Evolutionary conservation across 192 early-diverging fungal genomes (phyloP), one percentile per base, ranked within the genome.

Genomic region (Dispira parvispora): DNA sequence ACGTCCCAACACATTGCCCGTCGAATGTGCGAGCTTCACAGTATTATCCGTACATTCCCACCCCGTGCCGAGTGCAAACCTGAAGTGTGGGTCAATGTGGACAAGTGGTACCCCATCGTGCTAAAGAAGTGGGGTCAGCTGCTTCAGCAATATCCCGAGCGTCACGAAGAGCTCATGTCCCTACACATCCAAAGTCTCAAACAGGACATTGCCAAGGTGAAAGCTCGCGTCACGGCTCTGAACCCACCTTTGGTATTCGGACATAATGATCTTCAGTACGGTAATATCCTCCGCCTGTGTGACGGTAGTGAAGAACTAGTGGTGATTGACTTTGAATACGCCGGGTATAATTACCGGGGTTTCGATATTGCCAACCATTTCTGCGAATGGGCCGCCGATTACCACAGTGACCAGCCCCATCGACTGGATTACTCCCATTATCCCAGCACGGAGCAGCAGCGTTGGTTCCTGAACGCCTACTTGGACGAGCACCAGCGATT

Each of bases 221-320:
- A 72, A 20, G 46, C 47, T 2, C 77, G 79, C 25, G 75, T 88
- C 8, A 77, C 75, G 3, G 64, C 67, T 21, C 58, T 76, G 0
- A 78, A 82, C 32, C 79, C 76, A 8, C 88, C 90, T 0, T 63
- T 90, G 0, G 88, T 94, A 14, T 92, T 94, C 76, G 82, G 84
- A n/a, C 91, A 94, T 68, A 91, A 88, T 62, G 91, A 94, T 66
- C 28, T 75, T 43, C 91, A 94, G 75, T 91, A 89, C 66, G 91
- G 91, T 43, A 94, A 94, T 65, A 84, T 94, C 45, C 72, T 94
- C n/a, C 74, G 82, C 46, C 68, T 84, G 23, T 50, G 64, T 25
- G 68, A 82, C 25, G 68, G 61, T 11, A 77, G 71, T 3, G 75
- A 73, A 46, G 79, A 84, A 55, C 69, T 92, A 8, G 83, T 88